Conservation (phyloP, 2,329 filamentous ascomycete species). For the Aspergillus felis region DNA sequence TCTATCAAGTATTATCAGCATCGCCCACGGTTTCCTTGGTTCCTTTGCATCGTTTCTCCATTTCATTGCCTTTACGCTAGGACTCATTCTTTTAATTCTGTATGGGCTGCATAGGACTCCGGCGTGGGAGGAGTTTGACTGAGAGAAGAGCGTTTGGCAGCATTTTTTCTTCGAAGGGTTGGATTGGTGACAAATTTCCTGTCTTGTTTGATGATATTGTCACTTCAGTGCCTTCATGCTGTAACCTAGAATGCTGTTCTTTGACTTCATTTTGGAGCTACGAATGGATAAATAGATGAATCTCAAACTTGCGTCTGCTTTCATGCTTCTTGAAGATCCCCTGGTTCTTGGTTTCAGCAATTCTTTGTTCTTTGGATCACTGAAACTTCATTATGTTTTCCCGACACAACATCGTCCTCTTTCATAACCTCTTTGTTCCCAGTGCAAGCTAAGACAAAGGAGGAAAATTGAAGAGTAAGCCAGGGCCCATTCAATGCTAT, state of each 20-base stretch:
- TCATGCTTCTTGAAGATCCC: not conserved
- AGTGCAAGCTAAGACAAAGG: not conserved
- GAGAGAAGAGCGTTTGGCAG: conserved; percentile 17
- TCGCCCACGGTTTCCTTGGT: conserved; percentile 5
- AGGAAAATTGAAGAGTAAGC: not conserved
- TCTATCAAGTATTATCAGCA: conserved; percentile 11
- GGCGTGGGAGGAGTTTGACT: conserved; percentile 20
- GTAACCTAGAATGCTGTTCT: not conserved
- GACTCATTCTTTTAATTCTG: conserved; percentile 11
- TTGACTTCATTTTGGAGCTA: not conserved
- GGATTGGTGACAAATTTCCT: conserved; percentile 1
- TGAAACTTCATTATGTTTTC: not conserved
- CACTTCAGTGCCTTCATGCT: not conserved
- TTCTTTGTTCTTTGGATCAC: conserved; percentile 2
- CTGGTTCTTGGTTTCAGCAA: conserved; percentile 7
- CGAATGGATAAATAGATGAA: not conserved
- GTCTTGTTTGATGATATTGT: not conserved
- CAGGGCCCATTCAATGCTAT: not conserved
- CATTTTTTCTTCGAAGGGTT: conserved; percentile 13
- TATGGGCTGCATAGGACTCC: conserved; percentile 16
- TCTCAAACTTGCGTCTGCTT: not conserved
- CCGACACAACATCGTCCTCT: not conserved
- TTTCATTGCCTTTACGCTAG: conserved; percentile 4
- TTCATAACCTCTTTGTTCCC: not conserved
- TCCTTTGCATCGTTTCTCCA: conserved; percentile 1